Conservation (phyloP, 2,329 filamentous ascomycete species). For the Diaporthe sp. region DNA sequence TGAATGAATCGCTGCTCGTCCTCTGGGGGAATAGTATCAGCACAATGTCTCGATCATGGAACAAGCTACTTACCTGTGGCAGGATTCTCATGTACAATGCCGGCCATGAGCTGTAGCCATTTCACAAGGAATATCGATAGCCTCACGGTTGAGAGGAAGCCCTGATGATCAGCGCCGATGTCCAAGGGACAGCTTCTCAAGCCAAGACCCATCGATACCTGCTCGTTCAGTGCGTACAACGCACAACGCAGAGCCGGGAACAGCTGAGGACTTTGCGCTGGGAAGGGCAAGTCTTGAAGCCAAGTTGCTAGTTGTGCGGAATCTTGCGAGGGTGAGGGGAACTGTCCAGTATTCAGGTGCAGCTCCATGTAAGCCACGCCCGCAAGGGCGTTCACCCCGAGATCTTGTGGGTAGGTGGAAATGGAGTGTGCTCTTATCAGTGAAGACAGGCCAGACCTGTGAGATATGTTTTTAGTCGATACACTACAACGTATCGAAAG, state of each 20-base stretch:
- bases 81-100: not conserved
- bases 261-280: not conserved
- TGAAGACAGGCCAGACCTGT: not conserved
- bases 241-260: not conserved
- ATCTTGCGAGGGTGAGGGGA: not conserved
- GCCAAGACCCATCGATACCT: not conserved
- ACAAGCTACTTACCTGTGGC: not conserved
- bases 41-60: no score
- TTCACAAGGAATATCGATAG: not conserved
- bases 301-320: not conserved
- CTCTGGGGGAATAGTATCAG: not conserved
- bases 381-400: not conserved
- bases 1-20: not conserved
- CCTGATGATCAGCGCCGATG: not conserved
- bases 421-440: not conserved
- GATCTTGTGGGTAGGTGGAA: not conserved
- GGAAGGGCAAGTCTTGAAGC: not conserved
- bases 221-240: not conserved
- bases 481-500: accelerated
- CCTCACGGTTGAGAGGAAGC: not conserved
- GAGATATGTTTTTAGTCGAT: not conserved
- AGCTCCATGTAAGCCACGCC: not conserved
- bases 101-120: not conserved
- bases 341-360: not conserved
- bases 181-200: no score